A percentile compares a stretch with the other conserved stretches of the same genome.
phyloP scores from a whole-genome alignment of 495 filamentous ascomycete species.

The Podospora tetraspora region DNA sequence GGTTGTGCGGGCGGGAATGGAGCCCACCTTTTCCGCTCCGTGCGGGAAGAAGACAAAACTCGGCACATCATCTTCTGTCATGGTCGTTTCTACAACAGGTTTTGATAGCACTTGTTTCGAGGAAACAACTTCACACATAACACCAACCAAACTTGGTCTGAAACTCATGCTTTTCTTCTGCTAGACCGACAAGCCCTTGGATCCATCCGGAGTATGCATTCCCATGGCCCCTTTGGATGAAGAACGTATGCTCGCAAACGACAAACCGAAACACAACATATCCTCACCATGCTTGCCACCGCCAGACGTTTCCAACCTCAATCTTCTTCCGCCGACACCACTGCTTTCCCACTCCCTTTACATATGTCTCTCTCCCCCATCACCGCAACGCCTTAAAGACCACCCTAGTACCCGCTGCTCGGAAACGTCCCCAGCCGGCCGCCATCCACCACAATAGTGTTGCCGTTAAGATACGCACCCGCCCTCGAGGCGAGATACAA shows the following conservation, averaged over 20 bases:
- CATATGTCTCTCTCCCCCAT: neutral
- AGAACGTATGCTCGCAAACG: neutral
- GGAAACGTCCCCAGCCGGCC: constrained; percentile 53
- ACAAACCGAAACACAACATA: neutral
- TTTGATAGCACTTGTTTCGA: too few relatives aligned
- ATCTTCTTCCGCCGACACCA: neutral
- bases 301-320: neutral
- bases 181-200: neutral
- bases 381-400: neutral
- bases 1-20: neutral
- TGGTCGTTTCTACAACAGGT: too few relatives aligned
- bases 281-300: neutral
- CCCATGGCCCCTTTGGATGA: neutral
- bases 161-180: neutral
- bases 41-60: neutral
- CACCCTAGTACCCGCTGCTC: constrained; percentile 43
- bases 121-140: neutral
- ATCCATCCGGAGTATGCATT: neutral
- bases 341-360: neutral
- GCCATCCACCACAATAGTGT: constrained; percentile 54
- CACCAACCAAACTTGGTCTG: neutral
- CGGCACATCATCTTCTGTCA: too few relatives aligned
- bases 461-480: constrained; percentile 60
- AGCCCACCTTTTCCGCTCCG: neutral
- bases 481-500: constrained; percentile 58